phyloP scores from a whole-genome alignment of 306 rosid genomes.

The Fagus sylvatica region DNA sequence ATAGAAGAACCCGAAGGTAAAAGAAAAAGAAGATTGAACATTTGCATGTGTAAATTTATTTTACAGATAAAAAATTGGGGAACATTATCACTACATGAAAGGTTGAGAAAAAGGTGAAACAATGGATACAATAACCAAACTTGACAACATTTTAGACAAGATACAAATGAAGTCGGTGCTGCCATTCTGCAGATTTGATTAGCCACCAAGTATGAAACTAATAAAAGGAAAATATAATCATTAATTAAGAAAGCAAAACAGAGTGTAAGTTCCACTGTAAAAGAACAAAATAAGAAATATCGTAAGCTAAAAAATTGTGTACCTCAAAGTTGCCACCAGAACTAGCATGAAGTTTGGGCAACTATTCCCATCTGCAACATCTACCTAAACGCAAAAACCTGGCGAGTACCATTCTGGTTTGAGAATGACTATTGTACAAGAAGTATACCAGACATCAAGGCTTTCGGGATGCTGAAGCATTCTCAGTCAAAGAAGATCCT shows the following conservation, averaged over 20 bases:
- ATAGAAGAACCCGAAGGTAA: background rate
- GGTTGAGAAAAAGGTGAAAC: background rate
- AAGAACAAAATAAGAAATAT: background rate
- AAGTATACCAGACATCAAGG: constrained; percentile 36
- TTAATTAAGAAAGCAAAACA: background rate
- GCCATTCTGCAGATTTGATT: background rate
- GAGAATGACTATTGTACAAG: constrained; percentile 33
- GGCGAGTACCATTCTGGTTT: constrained; percentile 12
- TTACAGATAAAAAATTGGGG: constrained; percentile 1
- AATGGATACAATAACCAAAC: constrained; percentile 23
- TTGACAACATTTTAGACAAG: background rate
- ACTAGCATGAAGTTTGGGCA: constrained; percentile 27
- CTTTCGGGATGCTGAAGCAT: constrained; percentile 39
- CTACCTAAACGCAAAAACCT: constrained; percentile 16
- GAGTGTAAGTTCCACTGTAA: background rate
- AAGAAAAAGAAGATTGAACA: background rate
- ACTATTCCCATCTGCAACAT: constrained; percentile 32
- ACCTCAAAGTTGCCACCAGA: constrained; percentile 35
- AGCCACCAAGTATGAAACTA: constrained; percentile 8
- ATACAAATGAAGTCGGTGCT: background rate
- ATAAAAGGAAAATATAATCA: background rate
- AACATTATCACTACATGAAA: constrained; percentile 7
- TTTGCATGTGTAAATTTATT: background rate
- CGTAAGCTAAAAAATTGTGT: background rate
- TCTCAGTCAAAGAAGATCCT: constrained; percentile 73